Evolutionary conservation across 257 asterid genomes (phyloP).

Genomic region (Echium plantagineum): DNA sequence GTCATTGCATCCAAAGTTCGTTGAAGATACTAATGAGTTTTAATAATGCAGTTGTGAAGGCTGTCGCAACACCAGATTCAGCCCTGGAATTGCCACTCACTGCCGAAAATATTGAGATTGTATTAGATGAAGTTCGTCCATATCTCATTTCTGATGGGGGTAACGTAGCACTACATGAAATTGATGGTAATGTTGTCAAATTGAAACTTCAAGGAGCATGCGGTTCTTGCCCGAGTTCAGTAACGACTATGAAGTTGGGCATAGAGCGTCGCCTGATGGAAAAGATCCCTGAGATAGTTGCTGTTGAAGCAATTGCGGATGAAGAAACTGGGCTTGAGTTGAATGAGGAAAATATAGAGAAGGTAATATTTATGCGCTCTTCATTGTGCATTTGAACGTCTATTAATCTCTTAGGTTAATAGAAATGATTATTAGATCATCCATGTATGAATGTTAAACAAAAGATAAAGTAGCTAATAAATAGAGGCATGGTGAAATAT

Average conservation of each 20-base stretch:
- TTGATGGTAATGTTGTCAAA: conserved; percentile 84
- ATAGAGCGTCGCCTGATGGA: conserved; percentile 92
- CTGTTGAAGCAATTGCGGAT: conserved; percentile 87
- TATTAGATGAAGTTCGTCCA: conserved; percentile 87
- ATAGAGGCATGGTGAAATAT: too few relatives aligned
- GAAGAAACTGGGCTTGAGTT: conserved; percentile 95
- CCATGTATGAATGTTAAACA: neutral
- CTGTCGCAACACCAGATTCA: conserved; percentile 65
- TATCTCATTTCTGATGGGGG: conserved; percentile 96
- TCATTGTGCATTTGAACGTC: too few relatives aligned
- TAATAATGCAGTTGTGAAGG: conserved; percentile 41
- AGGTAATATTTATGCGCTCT: conserved; percentile 31
- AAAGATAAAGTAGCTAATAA: too few relatives aligned
- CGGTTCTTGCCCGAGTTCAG: conserved; percentile 96
- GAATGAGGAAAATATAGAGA: conserved; percentile 87
- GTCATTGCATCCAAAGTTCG: neutral
- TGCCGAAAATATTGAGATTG: conserved; percentile 78
- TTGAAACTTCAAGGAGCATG: conserved; percentile 94
- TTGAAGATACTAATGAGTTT: neutral
- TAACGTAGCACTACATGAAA: conserved; percentile 85
- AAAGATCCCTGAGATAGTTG: conserved; percentile 83
- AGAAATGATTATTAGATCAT: neutral
- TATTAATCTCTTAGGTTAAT: neutral
- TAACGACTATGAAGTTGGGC: conserved; percentile 83
- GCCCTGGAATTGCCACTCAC: conserved; percentile 71